Percentiles rank a stretch among this genome's conserved stretches.
phyloP scores from a whole-genome alignment of 2,329 filamentous ascomycete genomes.

The Gaeumannomyces sp. region DNA sequence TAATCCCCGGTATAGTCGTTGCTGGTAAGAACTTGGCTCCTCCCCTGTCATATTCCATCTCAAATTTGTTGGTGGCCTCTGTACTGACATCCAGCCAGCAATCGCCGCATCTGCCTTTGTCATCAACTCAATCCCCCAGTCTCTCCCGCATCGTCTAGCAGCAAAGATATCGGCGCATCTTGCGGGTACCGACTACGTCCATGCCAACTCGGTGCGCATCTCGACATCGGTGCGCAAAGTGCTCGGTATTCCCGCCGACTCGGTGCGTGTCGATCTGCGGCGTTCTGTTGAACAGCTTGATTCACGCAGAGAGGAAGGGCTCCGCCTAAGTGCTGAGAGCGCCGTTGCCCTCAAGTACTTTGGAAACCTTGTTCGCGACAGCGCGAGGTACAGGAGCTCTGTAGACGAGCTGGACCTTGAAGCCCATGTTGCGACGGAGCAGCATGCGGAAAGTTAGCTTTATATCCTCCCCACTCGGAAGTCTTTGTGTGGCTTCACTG shows the following conservation, averaged over 20 bases:
- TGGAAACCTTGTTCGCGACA: conserved; percentile 68
- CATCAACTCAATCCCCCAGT: conserved; percentile 79
- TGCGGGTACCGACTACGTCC: conserved; percentile 81
- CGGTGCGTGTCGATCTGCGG: conserved; percentile 76
- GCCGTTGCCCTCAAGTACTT: conserved; percentile 89
- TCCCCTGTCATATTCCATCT: conserved; percentile 9
- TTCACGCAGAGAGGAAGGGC: conserved; percentile 71
- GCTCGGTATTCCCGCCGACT: conserved; percentile 79
- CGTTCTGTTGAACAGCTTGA: conserved; percentile 80
- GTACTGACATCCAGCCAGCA: conserved; percentile 39
- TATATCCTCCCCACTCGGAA: background rate
- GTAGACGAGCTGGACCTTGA: conserved; percentile 52
- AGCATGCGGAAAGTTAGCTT: background rate
- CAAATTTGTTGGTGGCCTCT: background rate
- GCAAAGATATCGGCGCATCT: conserved; percentile 80
- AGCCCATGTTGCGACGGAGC: conserved; percentile 25
- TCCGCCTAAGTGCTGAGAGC: conserved; percentile 75
- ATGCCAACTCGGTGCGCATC: conserved; percentile 80
- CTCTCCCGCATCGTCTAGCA: conserved; percentile 78
- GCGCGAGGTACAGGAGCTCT: conserved; percentile 42
- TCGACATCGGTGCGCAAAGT: conserved; percentile 81
- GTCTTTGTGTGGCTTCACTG: background rate
- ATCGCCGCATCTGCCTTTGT: conserved; percentile 73
- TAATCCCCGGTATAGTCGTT: conserved; percentile 72
- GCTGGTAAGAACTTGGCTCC: conserved; percentile 56